Evolutionary conservation across 176 grass and related monocot genomes (phyloP), one percentile per base, ranked within the genome.

Genomic region (Raddia guianensis): DNA sequence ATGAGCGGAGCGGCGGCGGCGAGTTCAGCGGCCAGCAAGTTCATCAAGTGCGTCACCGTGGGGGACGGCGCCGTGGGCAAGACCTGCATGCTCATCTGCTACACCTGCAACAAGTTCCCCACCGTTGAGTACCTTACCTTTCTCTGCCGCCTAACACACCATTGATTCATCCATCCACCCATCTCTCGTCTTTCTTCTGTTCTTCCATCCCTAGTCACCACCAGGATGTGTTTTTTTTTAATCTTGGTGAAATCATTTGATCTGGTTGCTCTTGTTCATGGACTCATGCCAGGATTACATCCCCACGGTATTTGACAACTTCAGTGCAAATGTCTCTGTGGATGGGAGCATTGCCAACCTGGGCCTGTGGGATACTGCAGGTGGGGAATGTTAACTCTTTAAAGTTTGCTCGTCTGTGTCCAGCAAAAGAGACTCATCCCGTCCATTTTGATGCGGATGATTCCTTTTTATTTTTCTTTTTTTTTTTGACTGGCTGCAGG

Each of bases 101-200:
- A 98, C 88, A 98, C 92, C 86, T 91, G 88, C 95, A 98, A 98
- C 90, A 98, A 94, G 79, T 94, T 98, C 90, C 92, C 95, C 37
- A 98, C 88, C 46, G 81, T 84, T 20, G 33, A 60, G 66, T 66
- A 59, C 8, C 16, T n/a, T 4, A 13, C 6, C 51, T 53, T 3
- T 54, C 52, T 54, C 14, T 54, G 15, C 15, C 52, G 5, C 52
- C 16, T 5, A 19, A 6, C 18, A 12, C 15, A 19, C 16, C 18
- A 50, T 50, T 50, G 4, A 12, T 40, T 5, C 3, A 50, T 40
- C 37, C 3, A 50, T 50, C 12, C 12, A 50, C 4, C 71, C n/a
- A 37, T 34, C 0, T 8, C 63, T 20, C 32, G 27, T 5, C 72
- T 62, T 13, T 76, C 20, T 9, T 9, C 16, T 27, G 8, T 15